Evolutionary conservation across 768 basidiomycete genomes (phyloP).

Genomic region (Naganishia randhawae): DNA sequence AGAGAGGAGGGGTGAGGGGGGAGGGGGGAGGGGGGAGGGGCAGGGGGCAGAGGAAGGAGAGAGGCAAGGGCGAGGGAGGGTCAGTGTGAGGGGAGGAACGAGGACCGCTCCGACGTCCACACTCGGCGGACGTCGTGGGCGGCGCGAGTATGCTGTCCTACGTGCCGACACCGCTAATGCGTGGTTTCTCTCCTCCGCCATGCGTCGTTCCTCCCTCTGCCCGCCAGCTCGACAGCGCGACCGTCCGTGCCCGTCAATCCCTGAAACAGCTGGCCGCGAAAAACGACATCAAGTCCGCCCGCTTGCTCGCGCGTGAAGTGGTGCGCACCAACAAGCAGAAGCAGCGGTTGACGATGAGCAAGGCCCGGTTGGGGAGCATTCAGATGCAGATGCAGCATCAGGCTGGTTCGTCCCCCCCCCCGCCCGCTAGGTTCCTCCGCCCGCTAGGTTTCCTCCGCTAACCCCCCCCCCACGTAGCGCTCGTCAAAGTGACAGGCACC

Average conservation of each 20-base stretch:
- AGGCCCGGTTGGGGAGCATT: constrained; percentile 87
- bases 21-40: too few relatives aligned
- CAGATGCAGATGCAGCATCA: constrained; percentile 84
- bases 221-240: constrained; percentile 71
- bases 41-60: background rate
- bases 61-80: background rate
- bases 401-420: constrained; percentile 59
- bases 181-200: background rate
- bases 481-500: constrained; percentile 95
- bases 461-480: constrained; percentile 58
- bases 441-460: background rate
- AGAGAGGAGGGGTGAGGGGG: background rate
- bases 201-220: background rate
- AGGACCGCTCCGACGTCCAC: background rate
- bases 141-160: too few relatives aligned
- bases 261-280: constrained; percentile 87
- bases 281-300: constrained; percentile 86
- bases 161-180: too few relatives aligned
- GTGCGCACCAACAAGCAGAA: constrained; percentile 92
- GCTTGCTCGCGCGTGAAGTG: constrained; percentile 88
- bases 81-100: background rate
- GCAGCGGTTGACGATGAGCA: constrained; percentile 82
- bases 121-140: too few relatives aligned
- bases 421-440: background rate
- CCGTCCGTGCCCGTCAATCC: constrained; percentile 69